A percentile compares a stretch with the other conserved stretches of the same genome.
Conservation (phyloP, 2,329 filamentous ascomycete genomes). For the Graphiopsis chlorocephala region DNA sequence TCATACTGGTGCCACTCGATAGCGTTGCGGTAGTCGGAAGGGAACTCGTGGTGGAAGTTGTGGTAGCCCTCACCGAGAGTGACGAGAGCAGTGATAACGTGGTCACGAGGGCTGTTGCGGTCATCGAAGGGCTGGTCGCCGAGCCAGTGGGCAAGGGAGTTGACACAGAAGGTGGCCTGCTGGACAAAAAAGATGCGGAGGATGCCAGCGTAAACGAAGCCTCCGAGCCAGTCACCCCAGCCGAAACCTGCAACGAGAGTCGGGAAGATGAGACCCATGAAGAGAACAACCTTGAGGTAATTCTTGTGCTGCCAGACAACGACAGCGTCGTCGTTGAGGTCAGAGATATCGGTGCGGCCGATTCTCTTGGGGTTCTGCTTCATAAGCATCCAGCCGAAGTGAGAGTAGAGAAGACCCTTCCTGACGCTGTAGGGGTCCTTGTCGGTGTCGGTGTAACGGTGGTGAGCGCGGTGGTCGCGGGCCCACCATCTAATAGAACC, state of each 20-base stretch:
- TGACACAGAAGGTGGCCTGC: slow-evolving; percentile 91
- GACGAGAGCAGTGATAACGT: slow-evolving; percentile 79
- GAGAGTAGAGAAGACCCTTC: slow-evolving; percentile 81
- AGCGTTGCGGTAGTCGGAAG: slow-evolving; percentile 87
- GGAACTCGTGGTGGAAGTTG: slow-evolving; percentile 96
- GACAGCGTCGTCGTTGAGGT: slow-evolving; percentile 80
- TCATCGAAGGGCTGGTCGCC: slow-evolving; percentile 91
- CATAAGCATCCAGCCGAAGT: slow-evolving; percentile 88
- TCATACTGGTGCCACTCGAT: slow-evolving; percentile 91
- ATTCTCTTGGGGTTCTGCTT: slow-evolving; percentile 90
- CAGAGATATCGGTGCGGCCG: slow-evolving; percentile 82
- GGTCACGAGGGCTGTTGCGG: slow-evolving; percentile 85
- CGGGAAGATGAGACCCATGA: slow-evolving; percentile 75
- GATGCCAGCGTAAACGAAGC: slow-evolving; percentile 81
- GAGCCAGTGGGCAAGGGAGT: slow-evolving; percentile 86
- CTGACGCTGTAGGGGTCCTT: slow-evolving; percentile 90
- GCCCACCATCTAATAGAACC: slow-evolving; percentile 89
- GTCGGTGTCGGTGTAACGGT: slow-evolving; percentile 88
- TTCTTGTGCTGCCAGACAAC: slow-evolving; percentile 86
- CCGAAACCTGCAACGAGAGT: slow-evolving; percentile 67
- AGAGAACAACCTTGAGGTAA: slow-evolving; percentile 75
- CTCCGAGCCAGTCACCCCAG: slow-evolving; percentile 79
- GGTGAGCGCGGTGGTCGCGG: slow-evolving; percentile 80
- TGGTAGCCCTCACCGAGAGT: slow-evolving; percentile 89
- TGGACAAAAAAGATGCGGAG: slow-evolving; percentile 86